Evolutionary conservation across 1,284 basidiomycete species (phyloP).

Genomic region (Cutaneotrichosporon mucoides): DNA sequence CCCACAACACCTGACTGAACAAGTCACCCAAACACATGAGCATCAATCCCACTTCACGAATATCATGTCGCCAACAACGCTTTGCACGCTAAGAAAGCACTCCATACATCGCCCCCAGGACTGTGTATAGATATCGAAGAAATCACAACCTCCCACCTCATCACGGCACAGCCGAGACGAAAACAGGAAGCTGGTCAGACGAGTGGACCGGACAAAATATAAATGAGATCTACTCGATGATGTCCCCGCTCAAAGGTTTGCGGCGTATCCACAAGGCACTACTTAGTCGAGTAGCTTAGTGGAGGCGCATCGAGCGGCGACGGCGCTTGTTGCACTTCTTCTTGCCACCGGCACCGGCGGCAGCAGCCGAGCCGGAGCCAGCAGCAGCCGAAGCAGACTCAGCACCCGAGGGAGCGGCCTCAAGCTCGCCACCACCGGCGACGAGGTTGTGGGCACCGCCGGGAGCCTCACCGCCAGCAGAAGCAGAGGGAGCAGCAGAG

Average conservation of each 20-base stretch:
- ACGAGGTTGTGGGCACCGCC: not conserved
- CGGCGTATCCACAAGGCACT: not conserved
- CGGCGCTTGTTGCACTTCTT: constrained; percentile 3
- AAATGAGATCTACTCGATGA: not conserved
- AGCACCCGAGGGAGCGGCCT: not conserved
- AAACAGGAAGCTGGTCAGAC: not conserved
- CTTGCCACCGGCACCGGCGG: not conserved
- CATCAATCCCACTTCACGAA: too few species aligned
- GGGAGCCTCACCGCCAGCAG: not conserved
- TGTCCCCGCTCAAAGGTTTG: not conserved
- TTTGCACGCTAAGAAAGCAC: not conserved
- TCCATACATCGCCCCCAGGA: not conserved
- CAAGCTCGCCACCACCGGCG: not conserved
- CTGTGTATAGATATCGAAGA: not conserved
- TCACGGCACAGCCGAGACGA: not conserved
- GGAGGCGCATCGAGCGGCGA: not conserved
- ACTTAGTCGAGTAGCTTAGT: not conserved
- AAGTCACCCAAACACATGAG: too few species aligned
- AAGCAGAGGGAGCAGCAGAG: not conserved
- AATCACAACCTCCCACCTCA: not conserved
- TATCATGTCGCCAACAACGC: not conserved
- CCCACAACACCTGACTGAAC: not conserved
- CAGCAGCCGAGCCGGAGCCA: too few species aligned
- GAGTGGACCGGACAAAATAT: not conserved
- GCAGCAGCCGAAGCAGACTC: not conserved